Conservation (phyloP, 2,329 filamentous ascomycete species). For the Thermochaetoides dissita region DNA sequence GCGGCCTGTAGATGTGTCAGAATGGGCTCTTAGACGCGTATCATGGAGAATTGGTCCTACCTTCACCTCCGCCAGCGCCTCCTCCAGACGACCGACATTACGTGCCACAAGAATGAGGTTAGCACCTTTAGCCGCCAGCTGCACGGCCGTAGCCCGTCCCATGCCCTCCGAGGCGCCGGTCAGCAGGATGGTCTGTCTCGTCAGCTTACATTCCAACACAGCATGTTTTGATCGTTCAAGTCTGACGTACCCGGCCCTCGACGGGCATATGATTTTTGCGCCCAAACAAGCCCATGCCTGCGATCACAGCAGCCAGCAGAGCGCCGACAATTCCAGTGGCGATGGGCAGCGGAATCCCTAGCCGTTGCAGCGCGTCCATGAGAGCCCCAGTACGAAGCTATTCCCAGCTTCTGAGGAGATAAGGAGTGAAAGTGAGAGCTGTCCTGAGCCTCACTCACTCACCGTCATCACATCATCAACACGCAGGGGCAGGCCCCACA, state of each 20-base stretch:
- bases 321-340: constrained; percentile 18
- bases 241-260: constrained; percentile 55
- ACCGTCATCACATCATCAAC: too few relatives aligned
- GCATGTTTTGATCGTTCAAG: background rate
- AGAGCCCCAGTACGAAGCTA: background rate
- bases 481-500: too few relatives aligned
- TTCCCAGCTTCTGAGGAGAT: too few relatives aligned
- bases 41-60: constrained; percentile 22
- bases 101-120: constrained; percentile 77
- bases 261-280: constrained; percentile 68
- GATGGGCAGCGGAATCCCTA: constrained; percentile 11
- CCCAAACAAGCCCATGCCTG: constrained; percentile 53
- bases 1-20: constrained; percentile 32
- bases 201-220: too few relatives aligned
- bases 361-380: constrained; percentile 13
- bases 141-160: constrained; percentile 60
- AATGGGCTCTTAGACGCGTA: background rate
- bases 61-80: constrained; percentile 51
- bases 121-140: constrained; percentile 71
- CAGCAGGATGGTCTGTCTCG: constrained; percentile 61
- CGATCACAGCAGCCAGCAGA: constrained; percentile 22
- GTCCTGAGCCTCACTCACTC: too few relatives aligned
- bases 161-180: constrained; percentile 91
- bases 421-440: too few relatives aligned
- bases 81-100: constrained; percentile 58